Evolutionary conservation across 2,329 filamentous ascomycete genomes (phyloP).

Genomic region (Chrysoporthe puriensis): DNA sequence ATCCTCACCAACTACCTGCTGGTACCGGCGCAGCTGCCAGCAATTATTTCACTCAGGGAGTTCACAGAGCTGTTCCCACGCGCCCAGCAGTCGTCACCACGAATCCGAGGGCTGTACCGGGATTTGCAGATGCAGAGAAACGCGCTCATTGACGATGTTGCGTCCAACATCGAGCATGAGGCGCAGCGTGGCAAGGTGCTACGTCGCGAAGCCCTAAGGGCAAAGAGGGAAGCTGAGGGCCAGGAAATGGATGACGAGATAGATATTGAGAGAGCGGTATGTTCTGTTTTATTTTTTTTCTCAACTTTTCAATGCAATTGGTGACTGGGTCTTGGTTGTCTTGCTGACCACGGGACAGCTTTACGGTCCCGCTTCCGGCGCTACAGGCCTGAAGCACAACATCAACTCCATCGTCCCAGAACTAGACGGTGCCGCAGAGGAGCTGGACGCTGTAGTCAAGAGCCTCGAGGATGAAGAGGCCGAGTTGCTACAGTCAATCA

Average conservation of each 20-base stretch:
- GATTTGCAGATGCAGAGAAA: slow-evolving; percentile 78
- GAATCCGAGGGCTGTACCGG: slow-evolving; percentile 73
- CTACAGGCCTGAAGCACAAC: slow-evolving; percentile 58
- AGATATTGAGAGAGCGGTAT: slow-evolving; percentile 63
- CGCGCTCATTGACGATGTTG: slow-evolving; percentile 68
- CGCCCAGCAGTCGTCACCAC: slow-evolving; percentile 65
- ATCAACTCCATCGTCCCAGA: slow-evolving; percentile 68
- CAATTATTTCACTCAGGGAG: slow-evolving; percentile 72
- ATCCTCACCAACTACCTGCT: slow-evolving; percentile 81
- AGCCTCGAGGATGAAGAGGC: slow-evolving; percentile 68
- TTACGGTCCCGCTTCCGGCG: slow-evolving; percentile 61
- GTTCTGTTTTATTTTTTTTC: slow-evolving; percentile 32
- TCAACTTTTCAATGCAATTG: not conserved
- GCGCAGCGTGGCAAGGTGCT: slow-evolving; percentile 62
- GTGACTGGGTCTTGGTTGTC: not conserved
- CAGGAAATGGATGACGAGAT: slow-evolving; percentile 65
- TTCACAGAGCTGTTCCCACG: slow-evolving; percentile 80
- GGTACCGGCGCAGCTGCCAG: slow-evolving; percentile 72
- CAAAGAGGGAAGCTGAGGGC: slow-evolving; percentile 55
- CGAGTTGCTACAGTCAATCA: slow-evolving; percentile 62
- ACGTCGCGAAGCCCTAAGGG: slow-evolving; percentile 59
- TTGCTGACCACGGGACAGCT: slow-evolving; percentile 23
- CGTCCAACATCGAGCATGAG: slow-evolving; percentile 67
- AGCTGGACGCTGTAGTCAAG: slow-evolving; percentile 70
- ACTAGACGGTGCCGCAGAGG: slow-evolving; percentile 67